Evolutionary conservation across 257 asterid species (phyloP), one percentile per base, ranked within the genome.

Genomic region (Leonotis leonurus): DNA sequence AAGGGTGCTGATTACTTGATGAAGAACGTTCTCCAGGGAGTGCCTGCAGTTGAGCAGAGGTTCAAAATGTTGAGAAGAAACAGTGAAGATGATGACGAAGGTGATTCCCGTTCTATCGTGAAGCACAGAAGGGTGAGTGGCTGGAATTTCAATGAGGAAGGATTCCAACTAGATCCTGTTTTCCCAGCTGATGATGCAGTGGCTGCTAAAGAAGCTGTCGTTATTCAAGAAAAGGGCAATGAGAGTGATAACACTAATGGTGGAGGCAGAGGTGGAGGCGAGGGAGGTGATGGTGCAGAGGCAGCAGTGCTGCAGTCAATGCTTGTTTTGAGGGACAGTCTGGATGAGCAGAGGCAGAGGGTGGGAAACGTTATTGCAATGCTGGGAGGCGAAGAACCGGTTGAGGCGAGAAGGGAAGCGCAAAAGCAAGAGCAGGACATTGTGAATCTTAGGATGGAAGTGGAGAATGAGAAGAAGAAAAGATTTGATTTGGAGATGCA

Each of bases 41-140:
- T 90, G 75, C 89, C 96, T 1, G 72, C 75, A 0, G 90, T 90
- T 13, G 97, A 81, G 65, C 73, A 77, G 24, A 83, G 97, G 70
- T 80, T 79, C 26, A 66, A 35, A 41, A 49, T 14, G 9, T 22
- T 30, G 69, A 24, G 16, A 12, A 43, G 26, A 43, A 60, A 21
- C 2, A 45, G 22, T 5, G 60, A 50, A 1, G 75, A 68, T 0
- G 60, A 58, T 0, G 80, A 77, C 0, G 86, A 77, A 0, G 80
- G 68, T 6, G 77, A 59, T 24, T 39, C 14, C 1, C 2, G 45
- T 2, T 25, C 61, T 3, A 67, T 26, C 13, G 65, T 39, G 52
- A 90, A 77, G 44, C 82, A 80, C 39, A 81, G 95, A 54, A 85
- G 95, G 81, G 83, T 88, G 10, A 85, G 97, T 36, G 96, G 97